Evolutionary conservation across 176 grass and related monocot species (phyloP), one percentile per base, ranked within the genome.

Genomic region (Oryza glumipatula): DNA sequence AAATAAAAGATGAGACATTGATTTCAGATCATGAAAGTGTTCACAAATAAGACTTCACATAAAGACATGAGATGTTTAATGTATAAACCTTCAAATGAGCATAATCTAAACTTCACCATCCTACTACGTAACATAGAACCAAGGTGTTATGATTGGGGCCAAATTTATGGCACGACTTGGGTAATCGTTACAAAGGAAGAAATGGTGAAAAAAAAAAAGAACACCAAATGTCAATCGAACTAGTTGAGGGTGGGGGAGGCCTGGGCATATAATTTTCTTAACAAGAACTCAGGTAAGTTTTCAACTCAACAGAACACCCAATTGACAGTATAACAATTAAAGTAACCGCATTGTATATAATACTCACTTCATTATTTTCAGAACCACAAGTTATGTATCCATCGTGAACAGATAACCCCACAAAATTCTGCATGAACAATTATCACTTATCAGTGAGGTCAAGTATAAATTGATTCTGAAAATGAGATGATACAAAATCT

Each of bases 361-460:
- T 28, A 93, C 93, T 91, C 87, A 94, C 97, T 83, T 99, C 97
- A 15, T 96, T 96, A 39, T 90, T 92, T 89, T 99, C 97, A 48
- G 97, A 99, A 68, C 97, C 97, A 64, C 97, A 99, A 36, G 90
- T 75, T 88, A 99, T 94, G 80, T 96, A 99, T 84, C 97, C 97
- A 64, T 99, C 92, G 14, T 87, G 84, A 65, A 99, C 91, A 70
- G 94, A 99, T 75, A 99, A 94, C 54, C 97, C 97, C 69, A 99
- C 94, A 92, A 99, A 99, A 91, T 99, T 99, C 97, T 99, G 91
- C 77, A 96, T 49, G 56, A 26, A 49, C 12, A 88, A 89, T 83
- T 70, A 65, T 72, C 66, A 77, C 44, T 76, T 72, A 6, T 71
- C 54, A 77, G 44, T 72, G 76, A 84, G 65, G 22, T 72, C 48